Evolutionary conservation across 768 basidiomycete genomes (phyloP), one percentile per base, ranked within the genome.

Genomic region (Serendipita sp.): DNA sequence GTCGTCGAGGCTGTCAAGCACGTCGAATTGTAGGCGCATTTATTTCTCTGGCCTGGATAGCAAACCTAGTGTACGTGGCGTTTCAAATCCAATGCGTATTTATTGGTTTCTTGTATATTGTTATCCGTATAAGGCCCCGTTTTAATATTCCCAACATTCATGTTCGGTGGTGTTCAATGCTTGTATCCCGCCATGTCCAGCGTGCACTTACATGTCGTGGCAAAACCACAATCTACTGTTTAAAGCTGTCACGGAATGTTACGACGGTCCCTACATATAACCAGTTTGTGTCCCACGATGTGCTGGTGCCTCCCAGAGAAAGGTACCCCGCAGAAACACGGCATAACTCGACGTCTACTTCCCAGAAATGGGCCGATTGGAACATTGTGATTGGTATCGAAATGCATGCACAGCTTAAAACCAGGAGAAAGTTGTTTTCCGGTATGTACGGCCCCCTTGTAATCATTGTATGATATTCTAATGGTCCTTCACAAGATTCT

Each of bases 391-490:
- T 98, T 36, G 96, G 96, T 15, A 85, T 99, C 54, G 96, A 99
- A 71, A 89, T 95, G 3, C 96, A 98, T 71, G 90, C 92, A 0
- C 95, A 98, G 72, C 83, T 99, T 71, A 89, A 88, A 73, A 86
- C 91, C 2, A 82, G 85, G 65, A 76, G 78, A 65, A 99, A 99
- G 74, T 80, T 99, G 30, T 97, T 99, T 74, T 97, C 93, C 44
- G 70, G 83, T 84, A 28, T 67, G 80, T 74, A 11, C 7, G 16
- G 54, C 7, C 36, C 41, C 18, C 32, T 51, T 52, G 46, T 16
- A 23, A 23, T 62, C 28, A 35, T 13, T 23, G 23, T 23, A 23
- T 23, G 23, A 23, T 23, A 23, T 11, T 5, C 13, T 23, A 23
- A 23, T 23, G 23, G 18, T 23, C 5, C 23, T 2, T 23, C 64